phyloP scores from a whole-genome alignment of 345 rosid species.

The Syzygium aqueum region DNA sequence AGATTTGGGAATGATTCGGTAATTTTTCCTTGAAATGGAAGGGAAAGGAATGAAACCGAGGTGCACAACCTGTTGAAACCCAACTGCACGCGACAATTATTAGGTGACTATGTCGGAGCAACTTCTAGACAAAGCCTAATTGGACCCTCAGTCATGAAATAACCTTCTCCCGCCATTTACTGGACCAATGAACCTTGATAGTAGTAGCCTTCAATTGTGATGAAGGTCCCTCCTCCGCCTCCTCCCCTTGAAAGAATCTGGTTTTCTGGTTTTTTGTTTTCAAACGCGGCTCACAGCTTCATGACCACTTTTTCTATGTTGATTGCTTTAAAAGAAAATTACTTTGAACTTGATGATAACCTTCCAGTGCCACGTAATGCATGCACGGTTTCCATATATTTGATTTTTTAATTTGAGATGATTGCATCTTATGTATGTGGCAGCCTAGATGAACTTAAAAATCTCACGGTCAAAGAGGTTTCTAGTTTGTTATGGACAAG shows the following conservation, averaged over 20 bases:
- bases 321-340: neutral
- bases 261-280: neutral
- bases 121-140: neutral
- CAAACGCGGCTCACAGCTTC: neutral
- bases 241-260: neutral
- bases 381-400: neutral
- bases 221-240: neutral
- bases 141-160: neutral
- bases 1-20: too few species aligned
- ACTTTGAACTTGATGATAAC: neutral
- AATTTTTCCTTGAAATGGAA: neutral
- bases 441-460: neutral
- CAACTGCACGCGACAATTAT: fast-evolving
- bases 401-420: neutral
- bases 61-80: fast-evolving
- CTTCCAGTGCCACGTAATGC: neutral
- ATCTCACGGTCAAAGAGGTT: neutral
- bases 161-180: neutral
- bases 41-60: too few species aligned
- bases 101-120: neutral
- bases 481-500: neutral
- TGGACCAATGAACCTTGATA: neutral
- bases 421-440: neutral
- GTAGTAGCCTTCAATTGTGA: neutral
- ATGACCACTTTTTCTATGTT: neutral